These are phyloP conservation scores for Vigna reflexopilosa DNA, from an alignment of 306 rosid species.

Conservation along the genomic window DNA sequence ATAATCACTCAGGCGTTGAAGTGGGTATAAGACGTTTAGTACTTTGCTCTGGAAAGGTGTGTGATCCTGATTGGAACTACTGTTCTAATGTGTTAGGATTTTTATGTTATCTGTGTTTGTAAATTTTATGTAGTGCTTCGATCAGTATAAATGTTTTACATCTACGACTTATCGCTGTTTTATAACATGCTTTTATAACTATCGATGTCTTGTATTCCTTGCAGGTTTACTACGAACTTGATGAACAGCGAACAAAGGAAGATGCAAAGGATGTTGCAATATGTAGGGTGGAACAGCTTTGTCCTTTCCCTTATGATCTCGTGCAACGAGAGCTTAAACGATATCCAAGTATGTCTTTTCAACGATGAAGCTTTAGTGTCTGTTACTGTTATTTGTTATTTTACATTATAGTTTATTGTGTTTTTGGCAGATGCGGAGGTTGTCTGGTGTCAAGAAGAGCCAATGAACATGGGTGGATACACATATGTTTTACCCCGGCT, in stretches of 20 bases:
- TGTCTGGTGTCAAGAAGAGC: slow-evolving; percentile 98
- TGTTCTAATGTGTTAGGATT: neutral
- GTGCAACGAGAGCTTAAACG: slow-evolving; percentile 87
- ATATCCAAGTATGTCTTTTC: slow-evolving; percentile 67
- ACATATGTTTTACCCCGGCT: slow-evolving; percentile 73
- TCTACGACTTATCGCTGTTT: neutral
- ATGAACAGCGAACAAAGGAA: slow-evolving; percentile 69
- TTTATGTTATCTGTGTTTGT: neutral
- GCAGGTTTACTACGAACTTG: slow-evolving; percentile 93
- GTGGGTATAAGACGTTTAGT: slow-evolving; percentile 80
- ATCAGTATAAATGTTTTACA: neutral
- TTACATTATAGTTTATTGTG: slow-evolving; percentile 13
- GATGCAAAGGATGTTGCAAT: slow-evolving; percentile 85
- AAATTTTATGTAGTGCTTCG: neutral
- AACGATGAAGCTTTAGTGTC: neutral
- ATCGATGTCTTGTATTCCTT: slow-evolving; percentile 5
- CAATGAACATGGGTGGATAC: slow-evolving; percentile 97
- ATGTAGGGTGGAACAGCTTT: slow-evolving; percentile 94
- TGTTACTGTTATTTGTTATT: neutral
- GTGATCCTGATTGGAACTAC: slow-evolving; percentile 22
- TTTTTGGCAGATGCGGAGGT: slow-evolving; percentile 79
- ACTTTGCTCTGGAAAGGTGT: slow-evolving; percentile 93
- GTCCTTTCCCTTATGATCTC: slow-evolving; percentile 93
- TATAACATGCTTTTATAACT: slow-evolving; percentile 16
- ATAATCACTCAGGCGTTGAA: slow-evolving; percentile 76